Base-by-base conservation (phyloP, 495 filamentous ascomycete genomes). In the Xylaria grammica region DNA sequence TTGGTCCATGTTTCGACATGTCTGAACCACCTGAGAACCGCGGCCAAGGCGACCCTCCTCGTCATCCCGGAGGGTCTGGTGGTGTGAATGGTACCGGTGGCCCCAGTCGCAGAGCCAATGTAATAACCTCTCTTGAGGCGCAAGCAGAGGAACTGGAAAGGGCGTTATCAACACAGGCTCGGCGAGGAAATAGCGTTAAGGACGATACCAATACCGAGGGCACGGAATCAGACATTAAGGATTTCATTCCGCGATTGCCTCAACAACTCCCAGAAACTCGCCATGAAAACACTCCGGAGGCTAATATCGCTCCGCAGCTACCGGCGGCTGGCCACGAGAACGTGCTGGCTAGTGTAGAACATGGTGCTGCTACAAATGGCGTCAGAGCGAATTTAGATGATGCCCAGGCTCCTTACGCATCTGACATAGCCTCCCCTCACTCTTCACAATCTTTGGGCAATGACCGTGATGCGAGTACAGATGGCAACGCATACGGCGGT, bases 1-100 rank as follows among this genome's bases (percentile, higher is more conserved):
- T 24, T 48, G 48, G 26, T 55, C 40, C 60, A 63, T 63, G 60
- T 55, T 45, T 55, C 50, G 30, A 48, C 51, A 63, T 63, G 60
- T 63, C 60, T 63, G 29, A 20, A n/a, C 11, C 27, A n/a, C 38
- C 50, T 55, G 50, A 63, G 24, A 34, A 45, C 40, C 26, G 15
- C 50, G 29, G 22, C 29, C 48, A 50, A 30, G 11, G 27, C 49
- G 48, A 19, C 27, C 26, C 60, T 32, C 13, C 59, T 62, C 49
- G 7, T 15, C n/a, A 3, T 11, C 15, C 45, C 3, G 4, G 19
- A 19, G 4, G 19, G 6, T 15, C 7, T 17, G 40, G 40, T 42
- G 32, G 32, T 36, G 32, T 11, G 40, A 42, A 42, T 42, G 17
- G 13, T 3, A 17, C 5, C 6, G 17, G 13, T 42, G 40, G 8